These are phyloP conservation scores for Venturia asperata DNA, from an alignment of 2,329 filamentous ascomycete genomes.

Conservation along the genomic window DNA sequence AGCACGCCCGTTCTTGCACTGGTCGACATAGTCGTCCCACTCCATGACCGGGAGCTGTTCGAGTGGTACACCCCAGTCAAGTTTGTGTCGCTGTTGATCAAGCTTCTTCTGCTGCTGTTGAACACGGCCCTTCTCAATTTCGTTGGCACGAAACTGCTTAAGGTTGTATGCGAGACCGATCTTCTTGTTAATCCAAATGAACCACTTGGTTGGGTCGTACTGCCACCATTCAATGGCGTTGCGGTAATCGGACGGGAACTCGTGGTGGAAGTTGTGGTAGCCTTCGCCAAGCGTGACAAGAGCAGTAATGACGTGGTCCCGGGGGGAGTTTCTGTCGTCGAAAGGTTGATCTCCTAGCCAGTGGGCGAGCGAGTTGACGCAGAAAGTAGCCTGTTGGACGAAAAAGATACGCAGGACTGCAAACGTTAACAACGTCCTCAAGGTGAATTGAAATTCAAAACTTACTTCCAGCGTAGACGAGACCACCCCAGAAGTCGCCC, in stretches of 20 bases:
- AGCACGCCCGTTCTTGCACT: conserved; percentile 37
- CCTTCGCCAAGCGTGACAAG: conserved; percentile 39
- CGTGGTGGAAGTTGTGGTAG: conserved; percentile 42
- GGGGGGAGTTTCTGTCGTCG: conserved; percentile 39
- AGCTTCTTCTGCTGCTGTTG: conserved; percentile 41
- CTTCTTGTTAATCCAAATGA: conserved; percentile 38
- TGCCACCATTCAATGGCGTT: conserved; percentile 33
- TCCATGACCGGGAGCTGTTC: conserved; percentile 39
- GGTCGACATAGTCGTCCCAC: conserved; percentile 40
- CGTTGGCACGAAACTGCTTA: conserved; percentile 40
- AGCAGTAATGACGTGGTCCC: conserved; percentile 38
- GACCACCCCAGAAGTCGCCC: conserved; percentile 45
- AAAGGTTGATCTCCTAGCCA: conserved; percentile 45
- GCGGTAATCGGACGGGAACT: conserved; percentile 40
- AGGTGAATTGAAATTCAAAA: too few relatives aligned
- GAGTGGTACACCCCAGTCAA: conserved; percentile 39
- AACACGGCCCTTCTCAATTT: conserved; percentile 39
- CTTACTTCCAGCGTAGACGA: conserved; percentile 42
- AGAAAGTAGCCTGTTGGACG: conserved; percentile 49
- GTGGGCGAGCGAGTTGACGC: conserved; percentile 48
- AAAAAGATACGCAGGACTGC: conserved; percentile 44
- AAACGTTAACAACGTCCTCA: too few relatives aligned
- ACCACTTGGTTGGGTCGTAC: conserved; percentile 41
- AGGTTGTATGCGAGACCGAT: conserved; percentile 38
- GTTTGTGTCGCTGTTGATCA: conserved; percentile 37